These are phyloP conservation scores for Wickerhamiella shivajii DNA, from an alignment of 805 yeast species.

Conservation along the genomic window DNA sequence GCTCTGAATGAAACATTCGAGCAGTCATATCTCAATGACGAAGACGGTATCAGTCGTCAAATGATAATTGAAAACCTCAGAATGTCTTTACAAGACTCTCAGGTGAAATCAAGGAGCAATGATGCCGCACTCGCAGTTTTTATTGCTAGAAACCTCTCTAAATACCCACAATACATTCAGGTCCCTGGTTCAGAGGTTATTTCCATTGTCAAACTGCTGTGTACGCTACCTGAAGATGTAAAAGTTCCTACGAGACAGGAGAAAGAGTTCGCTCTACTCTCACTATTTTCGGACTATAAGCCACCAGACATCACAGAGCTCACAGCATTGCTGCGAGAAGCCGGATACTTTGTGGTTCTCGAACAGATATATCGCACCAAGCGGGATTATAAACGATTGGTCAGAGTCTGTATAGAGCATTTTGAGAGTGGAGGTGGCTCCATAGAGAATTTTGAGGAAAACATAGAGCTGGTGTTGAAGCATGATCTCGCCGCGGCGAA, in stretches of 20 bases:
- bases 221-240: constrained; percentile 26
- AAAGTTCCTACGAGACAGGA: constrained; percentile 31
- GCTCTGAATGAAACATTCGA: constrained; percentile 74
- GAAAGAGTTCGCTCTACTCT: constrained; percentile 62
- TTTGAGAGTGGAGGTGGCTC: background rate
- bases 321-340: constrained; percentile 36
- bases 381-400: constrained; percentile 9
- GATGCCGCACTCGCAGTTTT: constrained; percentile 42
- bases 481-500: background rate
- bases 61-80: constrained; percentile 54
- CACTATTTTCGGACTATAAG: constrained; percentile 50
- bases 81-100: constrained; percentile 34
- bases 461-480: background rate
- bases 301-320: constrained; percentile 40
- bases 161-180: constrained; percentile 69
- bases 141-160: constrained; percentile 66
- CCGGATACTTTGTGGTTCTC: constrained; percentile 44
- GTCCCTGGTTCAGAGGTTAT: constrained; percentile 46
- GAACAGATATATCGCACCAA: constrained; percentile 34
- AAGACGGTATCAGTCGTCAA: constrained; percentile 50
- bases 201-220: constrained; percentile 35
- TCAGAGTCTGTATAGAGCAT: background rate
- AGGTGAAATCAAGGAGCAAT: constrained; percentile 26
- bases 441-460: background rate
- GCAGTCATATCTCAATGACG: constrained; percentile 58